Evolutionary conservation across 2,329 filamentous ascomycete genomes (phyloP).

Genomic region (Aspergillus calidoustus): DNA sequence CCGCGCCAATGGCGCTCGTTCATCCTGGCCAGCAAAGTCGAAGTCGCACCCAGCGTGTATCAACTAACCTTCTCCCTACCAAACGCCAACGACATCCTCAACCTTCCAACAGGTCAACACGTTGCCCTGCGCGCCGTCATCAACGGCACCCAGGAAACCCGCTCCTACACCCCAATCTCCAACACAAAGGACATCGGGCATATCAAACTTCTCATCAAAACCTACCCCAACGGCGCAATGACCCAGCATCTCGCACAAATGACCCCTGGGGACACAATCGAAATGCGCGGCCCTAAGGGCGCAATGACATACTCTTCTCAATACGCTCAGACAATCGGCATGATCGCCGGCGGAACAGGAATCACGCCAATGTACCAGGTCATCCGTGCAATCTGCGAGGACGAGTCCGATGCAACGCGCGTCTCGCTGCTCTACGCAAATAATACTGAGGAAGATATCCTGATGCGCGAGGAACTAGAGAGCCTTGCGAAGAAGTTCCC

Average conservation of each 20-base stretch:
- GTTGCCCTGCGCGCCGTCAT: constrained; percentile 57
- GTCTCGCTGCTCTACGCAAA: constrained; percentile 65
- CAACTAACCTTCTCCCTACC: constrained; percentile 57
- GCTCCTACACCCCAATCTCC: constrained; percentile 58
- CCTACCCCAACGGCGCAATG: constrained; percentile 40
- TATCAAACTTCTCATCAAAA: constrained; percentile 43
- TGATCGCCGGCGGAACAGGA: constrained; percentile 47
- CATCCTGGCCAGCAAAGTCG: constrained; percentile 38
- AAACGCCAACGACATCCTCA: constrained; percentile 49
- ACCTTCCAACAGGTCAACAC: constrained; percentile 63
- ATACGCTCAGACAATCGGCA: constrained; percentile 39
- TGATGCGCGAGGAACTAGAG: constrained; percentile 62
- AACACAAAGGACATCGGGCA: constrained; percentile 37
- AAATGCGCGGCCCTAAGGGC: constrained; percentile 44
- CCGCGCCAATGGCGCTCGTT: constrained; percentile 50
- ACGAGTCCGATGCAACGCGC: constrained; percentile 61
- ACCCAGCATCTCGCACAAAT: constrained; percentile 37
- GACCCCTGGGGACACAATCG: constrained; percentile 36
- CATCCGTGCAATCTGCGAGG: constrained; percentile 67
- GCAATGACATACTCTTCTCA: constrained; percentile 37
- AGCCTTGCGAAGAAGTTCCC: constrained; percentile 56
- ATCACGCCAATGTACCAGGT: constrained; percentile 64
- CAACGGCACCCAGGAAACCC: constrained; percentile 51
- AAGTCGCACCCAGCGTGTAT: constrained; percentile 36
- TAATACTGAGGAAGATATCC: constrained; percentile 62